These are phyloP conservation scores for Yamadazyma dendronema DNA, from an alignment of 1,139 yeast species.

Conservation along the genomic window DNA sequence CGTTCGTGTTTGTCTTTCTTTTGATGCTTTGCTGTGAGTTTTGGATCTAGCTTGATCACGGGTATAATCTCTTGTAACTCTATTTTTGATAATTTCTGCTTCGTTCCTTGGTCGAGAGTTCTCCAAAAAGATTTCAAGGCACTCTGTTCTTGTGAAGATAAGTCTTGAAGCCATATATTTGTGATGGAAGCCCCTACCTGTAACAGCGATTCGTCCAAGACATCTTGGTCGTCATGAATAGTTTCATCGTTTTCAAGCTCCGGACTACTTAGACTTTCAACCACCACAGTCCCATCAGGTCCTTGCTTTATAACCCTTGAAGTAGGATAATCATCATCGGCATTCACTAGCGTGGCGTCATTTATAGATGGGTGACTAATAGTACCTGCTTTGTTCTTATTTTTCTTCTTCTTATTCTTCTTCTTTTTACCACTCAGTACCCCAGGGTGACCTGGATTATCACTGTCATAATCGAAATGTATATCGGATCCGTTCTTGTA, in stretches of 20 bases:
- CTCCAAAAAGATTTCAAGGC: constrained; percentile 70
- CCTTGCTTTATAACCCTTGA: constrained; percentile 72
- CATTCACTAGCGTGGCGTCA: constrained; percentile 51
- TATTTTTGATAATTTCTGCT: constrained; percentile 60
- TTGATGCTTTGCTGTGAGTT: constrained; percentile 5
- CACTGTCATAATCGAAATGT: constrained; percentile 50
- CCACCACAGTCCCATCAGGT: constrained; percentile 72
- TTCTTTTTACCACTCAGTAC: constrained; percentile 19
- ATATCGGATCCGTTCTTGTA: constrained; percentile 53
- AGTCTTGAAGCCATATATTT: constrained; percentile 55
- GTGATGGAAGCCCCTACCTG: too few relatives aligned
- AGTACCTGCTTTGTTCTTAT: constrained; percentile 29
- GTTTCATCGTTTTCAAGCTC: constrained; percentile 29
- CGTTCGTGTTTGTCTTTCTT: constrained; percentile 12
- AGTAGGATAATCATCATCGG: constrained; percentile 65
- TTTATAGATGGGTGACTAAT: constrained; percentile 11
- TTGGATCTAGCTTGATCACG: constrained; percentile 11
- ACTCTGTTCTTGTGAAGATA: constrained; percentile 57
- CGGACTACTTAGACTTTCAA: constrained; percentile 38
- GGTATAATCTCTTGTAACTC: constrained; percentile 49
- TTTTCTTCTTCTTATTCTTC: constrained; percentile 29
- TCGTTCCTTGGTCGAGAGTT: constrained; percentile 56
- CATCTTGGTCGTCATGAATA: constrained; percentile 16
- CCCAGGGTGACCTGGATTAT: not conserved
- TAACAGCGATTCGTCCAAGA: not conserved